A percentile compares a stretch with the other conserved stretches of the same genome.
Conservation (phyloP, 148 eudicot species). For the Silene latifolia region DNA sequence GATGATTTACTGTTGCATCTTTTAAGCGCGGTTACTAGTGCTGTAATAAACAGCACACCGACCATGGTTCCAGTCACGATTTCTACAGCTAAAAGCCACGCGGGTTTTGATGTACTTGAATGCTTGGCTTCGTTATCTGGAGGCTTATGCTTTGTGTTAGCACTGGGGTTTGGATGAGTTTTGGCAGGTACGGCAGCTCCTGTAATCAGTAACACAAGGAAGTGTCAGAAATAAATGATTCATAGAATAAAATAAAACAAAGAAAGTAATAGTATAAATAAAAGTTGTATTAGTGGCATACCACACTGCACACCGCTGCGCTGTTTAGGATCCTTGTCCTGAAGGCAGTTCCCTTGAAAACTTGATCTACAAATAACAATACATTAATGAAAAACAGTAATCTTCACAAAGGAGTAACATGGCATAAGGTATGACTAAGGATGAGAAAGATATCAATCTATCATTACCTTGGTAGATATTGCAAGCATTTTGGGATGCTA, state of each 20-base stretch:
- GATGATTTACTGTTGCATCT: constrained; percentile 64
- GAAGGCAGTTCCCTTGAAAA: constrained; percentile 90
- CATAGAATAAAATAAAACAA: background rate
- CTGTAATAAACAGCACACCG: constrained; percentile 49
- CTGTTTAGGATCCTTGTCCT: constrained; percentile 58
- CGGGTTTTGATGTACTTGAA: constrained; percentile 46
- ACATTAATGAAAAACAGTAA: background rate
- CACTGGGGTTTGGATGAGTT: constrained; percentile 35
- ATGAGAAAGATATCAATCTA: background rate
- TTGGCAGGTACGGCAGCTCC: constrained; percentile 47
- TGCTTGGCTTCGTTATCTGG: constrained; percentile 36
- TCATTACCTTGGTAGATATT: constrained; percentile 66
- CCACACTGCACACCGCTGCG: constrained; percentile 75
- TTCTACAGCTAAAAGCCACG: constrained; percentile 79
- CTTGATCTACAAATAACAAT: constrained; percentile 47
- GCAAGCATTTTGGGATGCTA: constrained; percentile 76
- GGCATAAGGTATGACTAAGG: background rate
- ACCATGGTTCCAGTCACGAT: constrained; percentile 72
- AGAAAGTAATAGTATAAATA: background rate
- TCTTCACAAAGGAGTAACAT: background rate
- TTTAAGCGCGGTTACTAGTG: constrained; percentile 40
- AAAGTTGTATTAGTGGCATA: constrained; percentile 24
- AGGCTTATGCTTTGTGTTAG: constrained; percentile 34
- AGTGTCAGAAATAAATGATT: background rate
- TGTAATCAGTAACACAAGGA: constrained; percentile 22